These are phyloP conservation scores for Paralagenidium karlingii DNA, from an alignment of 352 stramenopile species.

Conservation along the genomic window DNA sequence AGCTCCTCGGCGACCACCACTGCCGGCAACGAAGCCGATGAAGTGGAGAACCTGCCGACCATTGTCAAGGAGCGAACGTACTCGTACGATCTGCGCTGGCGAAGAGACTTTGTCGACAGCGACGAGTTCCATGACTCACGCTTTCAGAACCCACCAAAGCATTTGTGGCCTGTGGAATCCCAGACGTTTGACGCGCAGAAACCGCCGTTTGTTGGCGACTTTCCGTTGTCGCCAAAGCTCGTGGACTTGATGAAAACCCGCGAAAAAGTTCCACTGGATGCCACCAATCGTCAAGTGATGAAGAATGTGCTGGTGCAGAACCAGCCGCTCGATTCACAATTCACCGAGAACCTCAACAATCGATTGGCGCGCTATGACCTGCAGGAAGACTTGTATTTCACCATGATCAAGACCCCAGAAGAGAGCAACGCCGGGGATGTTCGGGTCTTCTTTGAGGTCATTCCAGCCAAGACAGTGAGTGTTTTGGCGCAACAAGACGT, in stretches of 20 bases:
- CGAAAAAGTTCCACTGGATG: slow-evolving; percentile 31
- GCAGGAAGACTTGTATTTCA: slow-evolving; percentile 39
- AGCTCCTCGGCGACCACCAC: slow-evolving; percentile 20
- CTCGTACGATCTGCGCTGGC: slow-evolving; percentile 58
- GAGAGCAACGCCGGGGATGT: slow-evolving; percentile 32
- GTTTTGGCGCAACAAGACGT: slow-evolving; percentile 45
- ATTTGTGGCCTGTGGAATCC: slow-evolving; percentile 37
- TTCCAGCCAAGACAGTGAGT: slow-evolving; percentile 49
- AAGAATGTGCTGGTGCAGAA: background rate
- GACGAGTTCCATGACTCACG: slow-evolving; percentile 37
- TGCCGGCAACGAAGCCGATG: slow-evolving; percentile 25
- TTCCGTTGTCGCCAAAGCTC: slow-evolving; percentile 31
- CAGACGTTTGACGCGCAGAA: slow-evolving; percentile 13
- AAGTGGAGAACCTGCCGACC: slow-evolving; percentile 27
- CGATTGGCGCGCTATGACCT: slow-evolving; percentile 42
- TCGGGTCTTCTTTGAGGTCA: slow-evolving; percentile 48
- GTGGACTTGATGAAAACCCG: slow-evolving; percentile 54
- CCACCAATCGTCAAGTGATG: slow-evolving; percentile 10
- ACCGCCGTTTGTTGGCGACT: slow-evolving; percentile 58
- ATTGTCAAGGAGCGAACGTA: slow-evolving; percentile 55
- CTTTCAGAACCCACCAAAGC: slow-evolving; percentile 42
- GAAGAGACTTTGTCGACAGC: slow-evolving; percentile 32
- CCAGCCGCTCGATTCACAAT: too few species aligned
- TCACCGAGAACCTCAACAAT: slow-evolving; percentile 42
- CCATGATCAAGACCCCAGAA: slow-evolving; percentile 1